A percentile compares a stretch with the other conserved stretches of the same genome.
Conservation (phyloP, 371 early-diverging fungal species). For the Mucor circinelloides region DNA sequence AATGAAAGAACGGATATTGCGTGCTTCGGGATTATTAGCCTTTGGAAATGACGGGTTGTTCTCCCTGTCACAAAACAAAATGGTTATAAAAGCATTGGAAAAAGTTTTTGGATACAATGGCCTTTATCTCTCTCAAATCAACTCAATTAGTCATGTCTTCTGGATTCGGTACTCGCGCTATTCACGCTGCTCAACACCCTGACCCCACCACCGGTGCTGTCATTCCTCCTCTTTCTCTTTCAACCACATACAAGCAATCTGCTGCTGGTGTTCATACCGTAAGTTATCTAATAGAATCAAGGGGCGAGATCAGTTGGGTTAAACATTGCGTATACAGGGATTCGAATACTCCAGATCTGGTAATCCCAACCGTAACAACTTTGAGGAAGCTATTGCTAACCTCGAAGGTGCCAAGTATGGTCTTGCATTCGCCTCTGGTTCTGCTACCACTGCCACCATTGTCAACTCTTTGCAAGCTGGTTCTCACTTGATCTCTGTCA, state of each 20-base stretch:
- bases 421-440: conserved; percentile 95
- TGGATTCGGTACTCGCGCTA: conserved; percentile 88
- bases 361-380: conserved; percentile 90
- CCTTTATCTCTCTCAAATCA: conserved; percentile 1
- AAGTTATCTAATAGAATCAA: conserved; percentile 26
- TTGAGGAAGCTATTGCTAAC: conserved; percentile 92
- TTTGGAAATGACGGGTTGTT: conserved; percentile 11
- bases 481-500: conserved; percentile 88
- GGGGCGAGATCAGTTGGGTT: background rate
- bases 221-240: conserved; percentile 93
- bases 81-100: conserved; percentile 6
- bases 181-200: conserved; percentile 91
- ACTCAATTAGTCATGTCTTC: conserved; percentile 24
- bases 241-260: conserved; percentile 94
- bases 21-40: conserved; percentile 10
- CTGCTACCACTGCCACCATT: conserved; percentile 90
- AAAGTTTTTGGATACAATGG: background rate
- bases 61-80: conserved; percentile 25
- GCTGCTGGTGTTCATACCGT: conserved; percentile 90
- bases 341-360: conserved; percentile 96
- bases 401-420: conserved; percentile 90
- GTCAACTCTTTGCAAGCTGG: conserved; percentile 74
- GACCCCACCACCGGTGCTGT: conserved; percentile 91
- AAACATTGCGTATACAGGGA: conserved; percentile 53
- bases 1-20: background rate